phyloP scores from a whole-genome alignment of 2,329 filamentous ascomycete genomes.

The Fusarium sororula region DNA sequence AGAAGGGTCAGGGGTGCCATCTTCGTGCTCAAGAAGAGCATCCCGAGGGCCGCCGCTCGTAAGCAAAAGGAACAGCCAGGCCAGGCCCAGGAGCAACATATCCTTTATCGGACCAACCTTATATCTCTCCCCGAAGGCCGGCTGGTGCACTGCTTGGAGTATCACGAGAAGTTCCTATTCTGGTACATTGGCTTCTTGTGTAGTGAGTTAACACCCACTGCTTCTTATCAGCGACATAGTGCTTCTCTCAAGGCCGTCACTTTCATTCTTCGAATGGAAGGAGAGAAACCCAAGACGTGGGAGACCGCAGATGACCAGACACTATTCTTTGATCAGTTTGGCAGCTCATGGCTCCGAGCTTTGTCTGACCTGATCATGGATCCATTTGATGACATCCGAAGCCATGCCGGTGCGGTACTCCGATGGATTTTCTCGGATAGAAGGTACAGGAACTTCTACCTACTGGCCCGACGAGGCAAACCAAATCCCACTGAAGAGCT shows the following conservation, averaged over 20 bases:
- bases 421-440: slow-evolving; percentile 56
- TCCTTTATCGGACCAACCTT: slow-evolving; percentile 52
- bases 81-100: slow-evolving; percentile 37
- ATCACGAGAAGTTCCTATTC: slow-evolving; percentile 71
- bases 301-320: slow-evolving; percentile 51
- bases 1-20: slow-evolving; percentile 77
- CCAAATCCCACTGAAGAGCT: slow-evolving; percentile 48
- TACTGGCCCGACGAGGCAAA: slow-evolving; percentile 21
- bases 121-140: slow-evolving; percentile 51
- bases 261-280: slow-evolving; percentile 73
- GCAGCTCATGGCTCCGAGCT: slow-evolving; percentile 65
- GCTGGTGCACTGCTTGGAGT: slow-evolving; percentile 52
- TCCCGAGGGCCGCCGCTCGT: slow-evolving; percentile 49
- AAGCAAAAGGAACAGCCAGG: slow-evolving; percentile 45
- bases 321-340: slow-evolving; percentile 54
- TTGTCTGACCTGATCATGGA: slow-evolving; percentile 85
- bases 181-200: slow-evolving; percentile 81
- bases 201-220: slow-evolving; percentile 78
- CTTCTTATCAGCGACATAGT: slow-evolving; percentile 90
- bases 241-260: slow-evolving; percentile 77
- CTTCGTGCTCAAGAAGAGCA: slow-evolving; percentile 60
- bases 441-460: slow-evolving; percentile 43
- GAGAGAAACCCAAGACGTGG: slow-evolving; percentile 61
- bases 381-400: slow-evolving; percentile 91
- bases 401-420: slow-evolving; percentile 61